phyloP scores from a whole-genome alignment of 345 rosid species.

The Salix dunnii region DNA sequence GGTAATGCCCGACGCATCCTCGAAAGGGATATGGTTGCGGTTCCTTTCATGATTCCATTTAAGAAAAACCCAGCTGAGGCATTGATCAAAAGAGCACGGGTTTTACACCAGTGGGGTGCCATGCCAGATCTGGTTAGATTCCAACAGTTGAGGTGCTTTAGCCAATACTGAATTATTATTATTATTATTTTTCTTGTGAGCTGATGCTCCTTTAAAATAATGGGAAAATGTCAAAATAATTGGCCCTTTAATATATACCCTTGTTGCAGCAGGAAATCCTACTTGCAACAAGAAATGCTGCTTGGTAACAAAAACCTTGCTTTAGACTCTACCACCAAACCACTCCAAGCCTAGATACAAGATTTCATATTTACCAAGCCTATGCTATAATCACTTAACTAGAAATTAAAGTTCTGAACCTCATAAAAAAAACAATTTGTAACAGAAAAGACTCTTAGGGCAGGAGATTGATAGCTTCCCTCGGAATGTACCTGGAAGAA shows the following conservation, averaged over 20 bases:
- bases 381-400: not conserved
- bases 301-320: slow-evolving; percentile 3
- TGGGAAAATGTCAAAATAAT: not conserved
- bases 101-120: not conserved
- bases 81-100: not conserved
- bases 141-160: not conserved
- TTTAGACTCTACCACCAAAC: not conserved
- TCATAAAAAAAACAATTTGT: not conserved
- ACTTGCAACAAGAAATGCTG: not conserved
- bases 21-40: no score
- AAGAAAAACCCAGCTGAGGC: not conserved
- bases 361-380: not conserved
- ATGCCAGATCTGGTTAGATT: not conserved
- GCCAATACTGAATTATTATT: not conserved
- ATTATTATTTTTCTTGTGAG: not conserved
- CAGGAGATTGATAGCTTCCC: not conserved
- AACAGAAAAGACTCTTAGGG: not conserved
- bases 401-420: not conserved
- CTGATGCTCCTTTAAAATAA: not conserved
- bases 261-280: not conserved
- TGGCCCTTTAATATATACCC: not conserved
- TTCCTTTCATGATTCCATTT: not conserved
- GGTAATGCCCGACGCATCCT: no score
- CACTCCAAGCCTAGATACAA: slow-evolving; percentile 1
- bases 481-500: not conserved